Conservation (phyloP, 2,329 filamentous ascomycete genomes). For the Calonectria henricotiae region DNA sequence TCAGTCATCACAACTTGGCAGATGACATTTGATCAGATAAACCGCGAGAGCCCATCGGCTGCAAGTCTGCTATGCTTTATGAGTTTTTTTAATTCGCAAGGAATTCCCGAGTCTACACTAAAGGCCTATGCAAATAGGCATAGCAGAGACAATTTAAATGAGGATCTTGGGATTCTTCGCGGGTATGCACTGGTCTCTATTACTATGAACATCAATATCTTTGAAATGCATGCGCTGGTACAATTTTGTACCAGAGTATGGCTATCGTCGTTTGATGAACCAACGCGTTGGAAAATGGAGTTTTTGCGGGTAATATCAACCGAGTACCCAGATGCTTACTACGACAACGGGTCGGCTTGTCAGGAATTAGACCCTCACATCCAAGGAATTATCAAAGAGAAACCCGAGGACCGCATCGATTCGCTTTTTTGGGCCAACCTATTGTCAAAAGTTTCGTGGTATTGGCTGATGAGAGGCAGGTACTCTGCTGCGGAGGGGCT, state of each 20-base stretch:
- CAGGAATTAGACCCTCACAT: neutral
- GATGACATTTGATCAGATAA: slow-evolving; percentile 16
- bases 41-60: neutral
- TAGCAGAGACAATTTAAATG: slow-evolving; percentile 17
- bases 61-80: neutral
- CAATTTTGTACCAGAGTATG: slow-evolving; percentile 19
- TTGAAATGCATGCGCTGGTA: slow-evolving; percentile 31
- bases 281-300: neutral
- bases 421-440: neutral
- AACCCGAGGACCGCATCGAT: neutral
- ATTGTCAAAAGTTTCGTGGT: neutral
- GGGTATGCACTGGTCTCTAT: slow-evolving; percentile 34
- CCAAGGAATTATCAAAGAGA: neutral
- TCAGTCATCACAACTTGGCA: slow-evolving; percentile 10
- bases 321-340: neutral
- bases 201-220: neutral
- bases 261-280: slow-evolving; percentile 2
- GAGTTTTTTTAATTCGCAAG: slow-evolving; percentile 15
- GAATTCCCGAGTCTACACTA: neutral
- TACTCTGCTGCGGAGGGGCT: slow-evolving; percentile 42
- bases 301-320: neutral
- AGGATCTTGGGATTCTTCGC: slow-evolving; percentile 37
- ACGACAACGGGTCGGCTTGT: neutral
- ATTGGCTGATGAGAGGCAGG: slow-evolving; percentile 18
- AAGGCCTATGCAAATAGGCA: neutral